Conservation (phyloP, 2,329 filamentous ascomycete species). For the Chaetomium olivaceum region DNA sequence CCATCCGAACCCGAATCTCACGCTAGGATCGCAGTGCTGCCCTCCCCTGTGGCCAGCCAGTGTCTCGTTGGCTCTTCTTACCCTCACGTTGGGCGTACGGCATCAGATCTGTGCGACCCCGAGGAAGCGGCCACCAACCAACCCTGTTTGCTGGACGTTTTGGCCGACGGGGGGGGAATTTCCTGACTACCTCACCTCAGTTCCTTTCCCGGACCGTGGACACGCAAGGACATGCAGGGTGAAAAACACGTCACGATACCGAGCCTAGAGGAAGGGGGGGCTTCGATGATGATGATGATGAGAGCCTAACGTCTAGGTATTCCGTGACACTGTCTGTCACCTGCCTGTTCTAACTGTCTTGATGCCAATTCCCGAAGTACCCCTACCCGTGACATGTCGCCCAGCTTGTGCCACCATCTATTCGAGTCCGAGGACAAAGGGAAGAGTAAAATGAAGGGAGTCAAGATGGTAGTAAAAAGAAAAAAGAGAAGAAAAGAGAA, state of each 20-base stretch:
- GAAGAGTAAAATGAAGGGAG: neutral
- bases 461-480: neutral
- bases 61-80: neutral
- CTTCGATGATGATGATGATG: neutral
- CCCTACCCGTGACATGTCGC: too few relatives aligned
- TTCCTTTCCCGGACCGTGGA: neutral
- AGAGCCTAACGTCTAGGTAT: conserved; percentile 9
- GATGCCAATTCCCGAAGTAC: neutral
- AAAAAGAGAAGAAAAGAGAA: neutral
- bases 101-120: conserved; percentile 17
- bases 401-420: conserved; percentile 11
- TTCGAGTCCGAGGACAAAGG: neutral
- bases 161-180: neutral
- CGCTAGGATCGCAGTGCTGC: neutral
- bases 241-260: conserved; percentile 13
- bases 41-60: neutral
- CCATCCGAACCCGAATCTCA: neutral
- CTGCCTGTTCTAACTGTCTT: neutral
- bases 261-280: neutral
- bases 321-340: neutral
- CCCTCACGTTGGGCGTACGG: neutral
- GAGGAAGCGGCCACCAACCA: neutral
- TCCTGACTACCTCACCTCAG: too few relatives aligned
- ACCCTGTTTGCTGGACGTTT: neutral
- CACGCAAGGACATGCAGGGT: neutral